Conservation (phyloP, 208 protist species). For the Polymyxa betae region DNA sequence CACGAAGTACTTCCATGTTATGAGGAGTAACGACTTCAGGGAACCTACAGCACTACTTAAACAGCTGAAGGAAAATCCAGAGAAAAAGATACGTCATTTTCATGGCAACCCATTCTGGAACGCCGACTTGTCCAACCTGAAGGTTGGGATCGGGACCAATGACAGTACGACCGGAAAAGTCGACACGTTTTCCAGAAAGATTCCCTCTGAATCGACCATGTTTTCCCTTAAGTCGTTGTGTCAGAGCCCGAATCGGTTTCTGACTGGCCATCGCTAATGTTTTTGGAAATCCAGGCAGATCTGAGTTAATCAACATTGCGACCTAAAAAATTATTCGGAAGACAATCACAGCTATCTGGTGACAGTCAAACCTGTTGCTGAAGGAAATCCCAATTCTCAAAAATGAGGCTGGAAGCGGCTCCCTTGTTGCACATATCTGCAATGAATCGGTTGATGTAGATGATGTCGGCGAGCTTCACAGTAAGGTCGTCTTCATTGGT, state of each 20-base stretch:
- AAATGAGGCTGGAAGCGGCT: conserved; percentile 58
- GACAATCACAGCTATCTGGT: background rate
- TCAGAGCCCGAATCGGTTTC: conserved; percentile 81
- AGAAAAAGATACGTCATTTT: conserved; percentile 90
- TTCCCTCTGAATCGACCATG: conserved; percentile 96
- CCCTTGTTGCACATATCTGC: conserved; percentile 76
- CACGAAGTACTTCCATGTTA: conserved; percentile 88
- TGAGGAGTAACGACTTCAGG: conserved; percentile 86
- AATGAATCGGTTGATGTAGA: conserved; percentile 74
- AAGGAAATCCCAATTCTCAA: conserved; percentile 93
- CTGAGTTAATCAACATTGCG: conserved; percentile 83
- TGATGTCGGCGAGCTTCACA: conserved; percentile 72
- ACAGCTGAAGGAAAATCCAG: conserved; percentile 87
- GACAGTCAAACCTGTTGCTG: conserved; percentile 78
- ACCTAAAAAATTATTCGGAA: conserved; percentile 50
- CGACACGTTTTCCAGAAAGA: conserved; percentile 98
- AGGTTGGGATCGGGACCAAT: conserved; percentile 99
- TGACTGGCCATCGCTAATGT: conserved; percentile 54
- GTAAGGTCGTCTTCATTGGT: conserved; percentile 98
- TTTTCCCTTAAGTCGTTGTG: conserved; percentile 98
- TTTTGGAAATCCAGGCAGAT: conserved; percentile 74
- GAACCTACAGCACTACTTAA: conserved; percentile 55
- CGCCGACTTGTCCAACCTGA: conserved; percentile 85
- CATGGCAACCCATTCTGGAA: conserved; percentile 92
- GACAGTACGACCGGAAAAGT: conserved; percentile 98